phyloP scores from a whole-genome alignment of 164 flowering plant genomes.

The Annona cherimola region DNA sequence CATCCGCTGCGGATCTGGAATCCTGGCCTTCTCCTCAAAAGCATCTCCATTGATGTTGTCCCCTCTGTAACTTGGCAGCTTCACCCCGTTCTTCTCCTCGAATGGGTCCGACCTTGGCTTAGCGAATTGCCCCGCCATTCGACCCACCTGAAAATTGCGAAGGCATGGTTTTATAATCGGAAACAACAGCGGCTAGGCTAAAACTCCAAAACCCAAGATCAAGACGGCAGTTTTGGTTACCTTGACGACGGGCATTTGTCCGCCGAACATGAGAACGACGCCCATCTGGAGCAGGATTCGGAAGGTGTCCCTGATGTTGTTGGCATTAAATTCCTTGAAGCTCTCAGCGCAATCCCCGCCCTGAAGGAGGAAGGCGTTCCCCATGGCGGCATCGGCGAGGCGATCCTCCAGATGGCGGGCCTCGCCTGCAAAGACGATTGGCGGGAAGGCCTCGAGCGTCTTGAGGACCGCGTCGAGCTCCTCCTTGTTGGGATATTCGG shows the following conservation, averaged over 20 bases:
- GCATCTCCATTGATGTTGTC: conserved; percentile 86
- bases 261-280: conserved; percentile 81
- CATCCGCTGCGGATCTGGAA: conserved; percentile 86
- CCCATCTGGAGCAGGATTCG: conserved; percentile 84
- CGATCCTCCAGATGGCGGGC: conserved; percentile 72
- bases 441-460: conserved; percentile 73
- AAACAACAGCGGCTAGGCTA: too few species aligned
- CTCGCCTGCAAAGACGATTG: conserved; percentile 89
- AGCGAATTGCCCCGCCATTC: conserved; percentile 98
- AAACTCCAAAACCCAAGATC: background rate
- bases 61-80: conserved; percentile 91
- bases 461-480: conserved; percentile 60
- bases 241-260: conserved; percentile 84
- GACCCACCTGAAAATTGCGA: conserved; percentile 52
- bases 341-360: conserved; percentile 97
- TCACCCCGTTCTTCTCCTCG: conserved; percentile 81
- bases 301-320: conserved; percentile 84
- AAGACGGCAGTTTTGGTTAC: conserved; percentile 19
- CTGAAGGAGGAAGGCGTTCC: conserved; percentile 73
- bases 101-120: conserved; percentile 81
- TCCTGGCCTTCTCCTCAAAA: conserved; percentile 62
- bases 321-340: conserved; percentile 86
- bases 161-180: background rate
- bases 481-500: conserved; percentile 65
- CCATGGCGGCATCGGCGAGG: conserved; percentile 73